Conservation (phyloP, 306 rosid species). For the Canavalia ensiformis region DNA sequence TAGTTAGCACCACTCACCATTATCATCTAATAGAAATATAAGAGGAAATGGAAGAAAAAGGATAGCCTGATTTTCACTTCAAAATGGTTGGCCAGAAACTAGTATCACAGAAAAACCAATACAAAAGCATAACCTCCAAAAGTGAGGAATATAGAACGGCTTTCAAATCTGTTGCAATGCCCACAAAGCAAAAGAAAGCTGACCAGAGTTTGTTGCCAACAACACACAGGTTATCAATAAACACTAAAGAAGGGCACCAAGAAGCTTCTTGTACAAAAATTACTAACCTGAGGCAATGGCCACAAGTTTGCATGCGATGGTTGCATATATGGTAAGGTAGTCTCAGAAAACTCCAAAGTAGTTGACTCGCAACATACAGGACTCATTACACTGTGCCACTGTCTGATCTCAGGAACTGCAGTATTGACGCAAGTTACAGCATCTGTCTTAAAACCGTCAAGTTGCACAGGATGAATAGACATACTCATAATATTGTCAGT, state of each 20-base stretch:
- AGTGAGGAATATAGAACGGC: slow-evolving; percentile 13
- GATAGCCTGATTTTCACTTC: background rate
- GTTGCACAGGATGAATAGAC: slow-evolving; percentile 39
- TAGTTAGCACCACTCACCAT: background rate
- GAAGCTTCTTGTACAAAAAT: slow-evolving; percentile 28
- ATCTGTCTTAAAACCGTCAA: slow-evolving; percentile 30
- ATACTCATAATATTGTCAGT: slow-evolving; percentile 25
- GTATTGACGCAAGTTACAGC: slow-evolving; percentile 27
- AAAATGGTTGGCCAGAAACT: slow-evolving; percentile 30
- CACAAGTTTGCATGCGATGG: slow-evolving; percentile 30
- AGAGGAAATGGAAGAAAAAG: slow-evolving; percentile 1
- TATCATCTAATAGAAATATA: slow-evolving; percentile 4
- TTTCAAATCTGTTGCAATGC: slow-evolving; percentile 19
- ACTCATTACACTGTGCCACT: background rate
- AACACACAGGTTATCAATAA: slow-evolving; percentile 32
- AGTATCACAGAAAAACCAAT: slow-evolving; percentile 16
- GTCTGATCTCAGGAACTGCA: slow-evolving; percentile 42
- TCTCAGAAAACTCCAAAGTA: slow-evolving; percentile 36
- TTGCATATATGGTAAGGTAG: slow-evolving; percentile 41
- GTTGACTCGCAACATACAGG: slow-evolving; percentile 40
- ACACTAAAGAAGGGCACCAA: slow-evolving; percentile 19
- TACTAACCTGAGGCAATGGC: slow-evolving; percentile 50
- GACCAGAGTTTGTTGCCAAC: slow-evolving; percentile 1
- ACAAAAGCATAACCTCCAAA: slow-evolving; percentile 16
- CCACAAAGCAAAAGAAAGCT: slow-evolving; percentile 15